A percentile compares a stretch with the other conserved stretches of the same genome.
phyloP scores from a whole-genome alignment of 805 yeast species.

The Metschnikowia matae region DNA sequence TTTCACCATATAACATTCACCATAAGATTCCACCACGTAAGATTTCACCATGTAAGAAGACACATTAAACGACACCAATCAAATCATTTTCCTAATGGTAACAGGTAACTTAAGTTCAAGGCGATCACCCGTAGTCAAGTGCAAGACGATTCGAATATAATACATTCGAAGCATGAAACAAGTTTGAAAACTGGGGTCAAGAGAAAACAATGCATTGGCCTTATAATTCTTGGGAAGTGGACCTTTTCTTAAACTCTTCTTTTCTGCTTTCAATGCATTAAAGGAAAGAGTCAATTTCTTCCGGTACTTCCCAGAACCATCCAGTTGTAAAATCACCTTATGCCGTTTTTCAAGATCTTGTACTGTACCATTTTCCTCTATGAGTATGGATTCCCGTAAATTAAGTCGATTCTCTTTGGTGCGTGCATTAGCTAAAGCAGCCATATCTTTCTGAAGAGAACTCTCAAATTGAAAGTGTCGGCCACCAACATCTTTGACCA shows the following conservation, averaged over 20 bases:
- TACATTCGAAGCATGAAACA: conserved; percentile 34
- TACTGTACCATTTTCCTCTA: conserved; percentile 21
- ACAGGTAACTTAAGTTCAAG: conserved; percentile 27
- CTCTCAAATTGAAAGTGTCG: conserved; percentile 27
- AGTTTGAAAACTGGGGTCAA: conserved; percentile 38
- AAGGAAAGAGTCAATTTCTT: conserved; percentile 23
- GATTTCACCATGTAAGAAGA: background rate
- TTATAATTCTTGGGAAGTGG: conserved; percentile 9
- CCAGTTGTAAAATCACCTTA: conserved; percentile 4
- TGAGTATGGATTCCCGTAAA: conserved; percentile 18
- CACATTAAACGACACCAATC: too few relatives aligned
- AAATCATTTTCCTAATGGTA: background rate
- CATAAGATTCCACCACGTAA: too few relatives aligned
- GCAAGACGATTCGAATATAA: conserved; percentile 24
- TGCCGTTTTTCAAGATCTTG: conserved; percentile 4
- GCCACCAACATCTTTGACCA: conserved; percentile 22
- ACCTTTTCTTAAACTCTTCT: conserved; percentile 10
- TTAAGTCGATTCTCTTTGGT: conserved; percentile 26
- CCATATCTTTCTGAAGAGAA: conserved; percentile 26
- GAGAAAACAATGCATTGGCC: conserved; percentile 25
- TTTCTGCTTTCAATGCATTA: conserved; percentile 25
- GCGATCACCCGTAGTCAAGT: conserved; percentile 20
- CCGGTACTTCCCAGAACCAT: conserved; percentile 15
- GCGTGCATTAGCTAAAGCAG: conserved; percentile 29
- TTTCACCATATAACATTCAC: too few relatives aligned